Evolutionary conservation across 225 moss, liverwort and hornwort genomes (phyloP).

Genomic region (Climacium dendroides): DNA sequence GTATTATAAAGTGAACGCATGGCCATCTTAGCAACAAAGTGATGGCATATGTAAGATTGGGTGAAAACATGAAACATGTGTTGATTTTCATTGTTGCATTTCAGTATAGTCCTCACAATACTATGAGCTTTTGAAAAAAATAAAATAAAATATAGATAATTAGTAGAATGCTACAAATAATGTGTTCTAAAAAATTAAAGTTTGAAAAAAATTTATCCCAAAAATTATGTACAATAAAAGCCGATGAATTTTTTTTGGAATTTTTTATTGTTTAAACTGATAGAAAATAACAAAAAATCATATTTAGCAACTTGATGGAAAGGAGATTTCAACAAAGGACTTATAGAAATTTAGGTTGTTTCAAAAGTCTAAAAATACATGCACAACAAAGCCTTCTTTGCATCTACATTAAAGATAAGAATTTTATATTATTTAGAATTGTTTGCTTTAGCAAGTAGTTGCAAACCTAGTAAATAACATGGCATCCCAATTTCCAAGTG

Average conservation of each 20-base stretch:
- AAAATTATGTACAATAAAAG: neutral
- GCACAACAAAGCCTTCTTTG: accelerated
- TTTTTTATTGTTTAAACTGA: neutral
- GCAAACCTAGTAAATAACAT: neutral
- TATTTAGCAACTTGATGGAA: neutral
- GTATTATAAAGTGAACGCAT: neutral
- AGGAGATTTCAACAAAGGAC: too few species aligned
- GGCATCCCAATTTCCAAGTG: accelerated
- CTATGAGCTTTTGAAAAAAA: neutral
- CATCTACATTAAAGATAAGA: neutral
- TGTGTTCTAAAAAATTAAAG: neutral
- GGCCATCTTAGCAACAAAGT: neutral
- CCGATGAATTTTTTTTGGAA: neutral
- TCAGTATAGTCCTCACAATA: accelerated
- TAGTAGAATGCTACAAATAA: neutral
- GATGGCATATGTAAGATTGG: neutral
- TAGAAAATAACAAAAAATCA: neutral
- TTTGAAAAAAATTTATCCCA: neutral
- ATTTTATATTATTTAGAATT: neutral
- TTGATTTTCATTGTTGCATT: neutral
- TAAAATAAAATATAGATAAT: neutral
- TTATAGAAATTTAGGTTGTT: neutral
- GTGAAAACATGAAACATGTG: neutral
- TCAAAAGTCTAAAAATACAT: neutral
- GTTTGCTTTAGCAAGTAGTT: accelerated